phyloP scores from a whole-genome alignment of 108 stramenopile genomes.

The Cafeteria roenbergensis region DNA sequence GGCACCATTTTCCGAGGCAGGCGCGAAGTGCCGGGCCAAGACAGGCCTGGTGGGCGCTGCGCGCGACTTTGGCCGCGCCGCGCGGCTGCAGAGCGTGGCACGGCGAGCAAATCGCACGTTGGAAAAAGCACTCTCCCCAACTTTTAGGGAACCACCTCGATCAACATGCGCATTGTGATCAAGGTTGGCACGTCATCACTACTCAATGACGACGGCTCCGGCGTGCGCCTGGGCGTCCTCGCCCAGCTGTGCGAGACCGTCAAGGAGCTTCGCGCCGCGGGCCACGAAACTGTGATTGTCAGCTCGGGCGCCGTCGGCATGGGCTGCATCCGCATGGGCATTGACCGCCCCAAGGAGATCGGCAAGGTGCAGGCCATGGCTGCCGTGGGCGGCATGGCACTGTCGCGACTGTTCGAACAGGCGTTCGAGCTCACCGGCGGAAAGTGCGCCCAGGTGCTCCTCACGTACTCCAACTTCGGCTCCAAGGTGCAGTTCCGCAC shows the following conservation, averaged over 20 bases:
- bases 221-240: conserved; percentile 3
- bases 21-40: no score
- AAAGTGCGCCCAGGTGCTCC: conserved; percentile 10
- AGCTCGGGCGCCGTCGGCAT: conserved; percentile 9
- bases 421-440: not conserved
- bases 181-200: conserved; percentile 14
- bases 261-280: not conserved
- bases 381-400: not conserved
- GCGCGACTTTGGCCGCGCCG: no score
- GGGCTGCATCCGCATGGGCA: conserved; percentile 2
- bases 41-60: no score
- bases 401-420: conserved; percentile 5
- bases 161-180: no score
- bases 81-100: no score
- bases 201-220: not conserved
- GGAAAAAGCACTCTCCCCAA: no score
- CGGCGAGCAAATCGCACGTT: no score
- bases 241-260: conserved; percentile 1
- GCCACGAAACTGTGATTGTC: conserved; percentile 9
- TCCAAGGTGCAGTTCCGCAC: no score
- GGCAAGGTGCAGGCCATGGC: conserved; percentile 9
- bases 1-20: no score
- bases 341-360: conserved; percentile 1
- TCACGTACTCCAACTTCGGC: conserved; percentile 14
- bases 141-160: no score